Evolutionary conservation across 768 basidiomycete species (phyloP), one percentile per base, ranked within the genome.

Genomic region (Lepiota venenata): DNA sequence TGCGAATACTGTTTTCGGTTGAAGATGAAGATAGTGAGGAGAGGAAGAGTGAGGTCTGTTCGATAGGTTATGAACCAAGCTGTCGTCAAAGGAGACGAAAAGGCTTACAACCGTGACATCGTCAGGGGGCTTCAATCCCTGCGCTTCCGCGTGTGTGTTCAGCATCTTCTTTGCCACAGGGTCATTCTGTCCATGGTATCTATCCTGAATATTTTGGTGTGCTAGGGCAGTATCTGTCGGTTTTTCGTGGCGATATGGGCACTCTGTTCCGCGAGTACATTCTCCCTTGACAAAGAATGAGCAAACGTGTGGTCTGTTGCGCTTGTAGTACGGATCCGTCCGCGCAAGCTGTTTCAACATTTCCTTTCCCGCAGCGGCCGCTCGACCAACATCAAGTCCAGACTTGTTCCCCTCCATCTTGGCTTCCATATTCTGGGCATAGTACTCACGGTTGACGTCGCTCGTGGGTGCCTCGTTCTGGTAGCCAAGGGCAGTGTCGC

Each of bases 241-340:
- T 64, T 87, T 82, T 68, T 99, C 97, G 63, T 98, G 96, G 57
- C 95, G 89, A 69, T 93, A 98, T 1, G 97, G 97, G 67, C 97
- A 99, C 56, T 96, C 93, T 12, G 74, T 71, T 6, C 97, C 97
- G 40, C 97, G 83, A 38, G 79, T 92, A 68, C 97, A 99, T 52
- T 95, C 90, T 0, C 97, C 97, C 71, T 98, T 99, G 47, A 80
- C 86, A 66, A 87, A 98, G 80, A 98, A 98, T 2, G 91, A 92
- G 69, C 97, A 99, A 12, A 97, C 65, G 60, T 98, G 90, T 43
- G 97, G 93, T 52, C 89, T 75, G 71, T 98, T 99, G 53, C 96
- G 86, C 71, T 98, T 97, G 75, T 98, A 98, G 68, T 93, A 93
- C 0, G 97, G 97, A 63, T 98, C 96, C 27, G 91, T 91, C 60